Conservation (phyloP, 1,284 basidiomycete genomes). For the Melampsora abietis-canadensis region DNA sequence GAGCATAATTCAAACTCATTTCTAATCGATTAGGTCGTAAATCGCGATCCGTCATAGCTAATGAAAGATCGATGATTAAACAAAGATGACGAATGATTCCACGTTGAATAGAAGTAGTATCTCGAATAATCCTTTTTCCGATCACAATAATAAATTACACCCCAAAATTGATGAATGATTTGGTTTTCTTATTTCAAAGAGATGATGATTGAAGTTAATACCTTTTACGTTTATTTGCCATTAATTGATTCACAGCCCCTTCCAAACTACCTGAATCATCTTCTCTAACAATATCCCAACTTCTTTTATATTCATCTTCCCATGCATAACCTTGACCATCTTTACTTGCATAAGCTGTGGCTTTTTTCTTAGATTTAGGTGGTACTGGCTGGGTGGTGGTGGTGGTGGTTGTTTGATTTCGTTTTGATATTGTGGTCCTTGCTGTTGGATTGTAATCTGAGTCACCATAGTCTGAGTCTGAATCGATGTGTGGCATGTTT, state of each 20-base stretch:
- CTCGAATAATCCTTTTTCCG: conserved; percentile 58
- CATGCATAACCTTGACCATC: conserved; percentile 66
- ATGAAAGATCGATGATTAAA: conserved; percentile 81
- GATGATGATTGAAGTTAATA: conserved; percentile 56
- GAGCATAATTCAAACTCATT: conserved; percentile 78
- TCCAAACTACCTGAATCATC: conserved; percentile 89
- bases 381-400: too few relatives aligned
- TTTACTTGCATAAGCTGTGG: conserved; percentile 39
- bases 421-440: not conserved
- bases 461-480: not conserved
- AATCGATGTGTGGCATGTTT: not conserved
- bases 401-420: not conserved
- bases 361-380: conserved; percentile 33
- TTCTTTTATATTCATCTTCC: conserved; percentile 90
- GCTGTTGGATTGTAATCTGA: not conserved
- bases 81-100: conserved; percentile 95
- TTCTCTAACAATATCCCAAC: conserved; percentile 95
- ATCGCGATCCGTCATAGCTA: conserved; percentile 90
- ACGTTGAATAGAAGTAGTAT: conserved; percentile 79
- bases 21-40: conserved; percentile 91
- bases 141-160: too few relatives aligned
- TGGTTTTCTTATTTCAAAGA: not conserved
- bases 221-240: conserved; percentile 82
- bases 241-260: conserved; percentile 78
- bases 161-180: conserved; percentile 10